Evolutionary conservation across 495 filamentous ascomycete species (phyloP), one percentile per base, ranked within the genome.

Genomic region (Hypoxylon lienhwacheense): DNA sequence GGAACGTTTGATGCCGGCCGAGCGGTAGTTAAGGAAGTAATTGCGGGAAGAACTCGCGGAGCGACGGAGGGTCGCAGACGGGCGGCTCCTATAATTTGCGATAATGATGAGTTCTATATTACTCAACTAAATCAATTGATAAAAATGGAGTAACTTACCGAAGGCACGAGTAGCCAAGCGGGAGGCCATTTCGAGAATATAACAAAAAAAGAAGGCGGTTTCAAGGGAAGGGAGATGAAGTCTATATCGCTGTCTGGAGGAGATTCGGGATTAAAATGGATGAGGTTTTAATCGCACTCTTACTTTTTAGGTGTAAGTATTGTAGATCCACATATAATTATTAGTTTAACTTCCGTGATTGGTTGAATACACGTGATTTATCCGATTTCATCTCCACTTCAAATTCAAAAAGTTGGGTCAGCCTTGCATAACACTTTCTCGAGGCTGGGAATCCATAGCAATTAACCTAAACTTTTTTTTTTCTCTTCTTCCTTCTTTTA

Each of bases 121-220:
- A 17, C 21, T 16, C 46, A 55, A 60, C 55, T 60, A 28, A 25
- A 17, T 34, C 0, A 3, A 2, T 58, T 15, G 21, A 1, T 14
- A 41, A 20, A 4, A 25, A 26, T 25, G 34, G 15, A 12, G 40
- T 14, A 45, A 81, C 90, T 77, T 84, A 96, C 91, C 89, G 74
- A 90, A 75, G 76, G 89, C 89, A 80, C 81, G 89, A 82, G 86
- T 88, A 82, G 87, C 88, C 74, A 97, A 78, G 79, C 90, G 88
- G 72, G 90, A 93, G 80, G 90, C 90, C 91, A 97, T 96, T 87
- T 80, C 85, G 81, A 72, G 71, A 22, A 4, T 26, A 73, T 73
- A 69, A 75, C 54, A 35, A 53, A 35, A 33, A 51, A 31, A 56
- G 26, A 47, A 50, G 7, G 15, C 32, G 52, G 29, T 35, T 47